Evolutionary conservation across 164 flowering plant genomes (phyloP).

Genomic region (Chloranthus sessilifolius): DNA sequence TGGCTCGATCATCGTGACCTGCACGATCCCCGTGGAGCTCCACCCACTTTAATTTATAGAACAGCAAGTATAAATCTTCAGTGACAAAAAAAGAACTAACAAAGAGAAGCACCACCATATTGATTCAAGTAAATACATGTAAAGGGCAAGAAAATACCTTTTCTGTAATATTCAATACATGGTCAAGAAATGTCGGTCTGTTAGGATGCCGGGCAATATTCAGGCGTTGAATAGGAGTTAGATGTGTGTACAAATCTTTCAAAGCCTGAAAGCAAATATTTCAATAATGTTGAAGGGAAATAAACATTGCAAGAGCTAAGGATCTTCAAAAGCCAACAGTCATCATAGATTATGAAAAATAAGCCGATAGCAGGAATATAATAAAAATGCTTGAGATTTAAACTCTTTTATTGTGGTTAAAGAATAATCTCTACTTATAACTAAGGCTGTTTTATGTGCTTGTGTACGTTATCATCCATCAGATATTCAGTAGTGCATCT

Average conservation of each 20-base stretch:
- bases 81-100: background rate
- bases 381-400: too few species aligned
- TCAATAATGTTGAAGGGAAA: background rate
- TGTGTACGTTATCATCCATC: too few species aligned
- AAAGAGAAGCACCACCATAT: too few species aligned
- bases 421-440: too few species aligned
- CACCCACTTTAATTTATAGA: conserved; percentile 22
- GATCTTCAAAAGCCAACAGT: too few species aligned
- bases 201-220: conserved; percentile 38
- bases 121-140: too few species aligned
- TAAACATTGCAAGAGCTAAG: too few species aligned
- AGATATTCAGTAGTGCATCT: too few species aligned
- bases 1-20: conserved; percentile 29
- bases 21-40: conserved; percentile 39
- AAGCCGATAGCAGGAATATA: too few species aligned
- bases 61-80: background rate
- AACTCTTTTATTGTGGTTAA: too few species aligned
- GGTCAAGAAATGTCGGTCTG: conserved; percentile 32
- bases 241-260: conserved; percentile 27
- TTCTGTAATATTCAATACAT: conserved; percentile 28
- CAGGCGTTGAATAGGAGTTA: conserved; percentile 31
- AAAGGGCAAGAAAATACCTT: conserved; percentile 17
- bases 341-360: too few species aligned
- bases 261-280: conserved; percentile 23
- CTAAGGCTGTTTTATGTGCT: too few species aligned